Conservation (phyloP, 2,329 filamentous ascomycete species). For the Exophiala bonariae region DNA sequence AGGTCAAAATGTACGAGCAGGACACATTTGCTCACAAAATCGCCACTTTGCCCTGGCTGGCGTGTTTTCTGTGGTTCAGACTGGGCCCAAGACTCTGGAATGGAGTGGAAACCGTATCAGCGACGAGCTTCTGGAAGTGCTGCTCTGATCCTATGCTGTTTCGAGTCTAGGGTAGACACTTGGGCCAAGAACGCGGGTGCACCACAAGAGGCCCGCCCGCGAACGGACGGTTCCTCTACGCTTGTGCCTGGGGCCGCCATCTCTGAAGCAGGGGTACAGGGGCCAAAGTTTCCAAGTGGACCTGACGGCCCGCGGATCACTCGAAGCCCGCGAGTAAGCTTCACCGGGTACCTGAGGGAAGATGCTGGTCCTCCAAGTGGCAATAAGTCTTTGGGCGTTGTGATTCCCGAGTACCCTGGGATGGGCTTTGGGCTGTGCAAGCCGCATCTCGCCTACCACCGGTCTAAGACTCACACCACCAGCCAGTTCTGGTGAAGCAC, state of each 20-base stretch:
- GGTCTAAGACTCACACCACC: slow-evolving; percentile 1
- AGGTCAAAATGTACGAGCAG: slow-evolving; percentile 9
- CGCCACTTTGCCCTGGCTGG: slow-evolving; percentile 11
- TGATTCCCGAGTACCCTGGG: neutral
- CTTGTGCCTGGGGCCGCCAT: slow-evolving; percentile 16
- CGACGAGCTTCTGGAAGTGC: slow-evolving; percentile 21
- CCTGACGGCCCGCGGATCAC: slow-evolving; percentile 13
- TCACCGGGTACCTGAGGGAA: slow-evolving; percentile 20
- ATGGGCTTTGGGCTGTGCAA: too few relatives aligned
- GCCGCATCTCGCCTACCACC: slow-evolving; percentile 2
- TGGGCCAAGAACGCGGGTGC: slow-evolving; percentile 6
- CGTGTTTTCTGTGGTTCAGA: slow-evolving; percentile 4
- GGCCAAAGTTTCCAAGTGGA: slow-evolving; percentile 1
- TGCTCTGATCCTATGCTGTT: slow-evolving; percentile 18
- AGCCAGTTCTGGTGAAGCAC: slow-evolving; percentile 1
- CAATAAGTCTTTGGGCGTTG: neutral
- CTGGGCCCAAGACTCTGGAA: neutral
- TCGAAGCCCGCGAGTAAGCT: slow-evolving; percentile 3
- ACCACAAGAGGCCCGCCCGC: slow-evolving; percentile 14
- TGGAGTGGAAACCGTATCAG: slow-evolving; percentile 16
- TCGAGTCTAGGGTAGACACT: slow-evolving; percentile 5
- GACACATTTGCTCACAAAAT: too few relatives aligned
- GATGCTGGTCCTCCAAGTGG: slow-evolving; percentile 4
- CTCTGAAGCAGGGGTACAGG: slow-evolving; percentile 15
- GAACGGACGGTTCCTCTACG: slow-evolving; percentile 15